Base-by-base conservation (phyloP, 2,329 filamentous ascomycete genomes). In the Fusarium piperis region DNA sequence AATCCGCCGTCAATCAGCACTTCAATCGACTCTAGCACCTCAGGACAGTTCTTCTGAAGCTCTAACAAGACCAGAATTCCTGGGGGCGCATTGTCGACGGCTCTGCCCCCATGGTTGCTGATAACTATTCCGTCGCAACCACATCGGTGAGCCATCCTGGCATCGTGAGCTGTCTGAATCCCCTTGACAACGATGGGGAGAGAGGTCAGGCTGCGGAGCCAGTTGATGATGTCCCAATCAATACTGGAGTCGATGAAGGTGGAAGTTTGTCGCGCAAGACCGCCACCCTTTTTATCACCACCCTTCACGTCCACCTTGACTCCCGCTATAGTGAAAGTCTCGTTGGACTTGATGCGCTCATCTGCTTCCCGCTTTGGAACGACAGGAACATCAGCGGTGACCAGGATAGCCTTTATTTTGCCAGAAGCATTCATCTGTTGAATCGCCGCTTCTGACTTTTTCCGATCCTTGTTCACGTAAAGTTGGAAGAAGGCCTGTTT, bases 41-140 rank as follows among this genome's bases (percentile, higher is more conserved):
- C 82, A 0, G 90, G 90, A 44, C 87, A 89, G 70, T 86, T 87
- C 71, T 85, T 85, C 61, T 89, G 89, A 70, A 93, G 83, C 79
- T 93, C 90, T 1, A 93, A 79, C 5, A 93, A 76, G 0, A 89
- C 85, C 39, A 92, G 77, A 30, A 93, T 83, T 1, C 87, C 85
- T 0, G 90, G 82, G 4, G 87, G 84, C 0, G 84, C 81, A 74
- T 76, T 88, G 64, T 88, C 86, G 1, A 85, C 75, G 58, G 81
- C 85, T 39, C 92, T 80, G 0, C 92, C 92, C 2, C 91, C 92
- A 77, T 94, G 92, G 72, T 94, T 94, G 15, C 86, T 89, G 2
- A 94, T 83, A 2, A 94, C 85, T 53, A 94, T 92, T 0, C 89
- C 92, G 71, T 93, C 88, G 4, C 88, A 87, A 0, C 90, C 91